Evolutionary conservation across 129 eudicot genomes (phyloP).

Genomic region (Ambrosia trifida): DNA sequence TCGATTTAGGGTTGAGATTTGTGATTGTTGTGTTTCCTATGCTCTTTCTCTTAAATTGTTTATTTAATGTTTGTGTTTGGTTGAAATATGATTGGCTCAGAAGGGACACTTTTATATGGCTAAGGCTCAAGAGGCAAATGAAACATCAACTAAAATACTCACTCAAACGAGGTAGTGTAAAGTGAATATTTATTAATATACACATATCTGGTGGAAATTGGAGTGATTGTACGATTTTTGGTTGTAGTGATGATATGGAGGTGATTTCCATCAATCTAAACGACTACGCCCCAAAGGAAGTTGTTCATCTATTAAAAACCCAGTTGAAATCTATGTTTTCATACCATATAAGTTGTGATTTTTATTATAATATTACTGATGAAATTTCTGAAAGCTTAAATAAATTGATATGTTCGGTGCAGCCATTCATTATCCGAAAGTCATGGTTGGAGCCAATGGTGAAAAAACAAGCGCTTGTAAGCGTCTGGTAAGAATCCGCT

Average conservation of each 20-base stretch:
- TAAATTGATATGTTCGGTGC: slow-evolving; percentile 20
- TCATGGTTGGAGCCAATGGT: slow-evolving; percentile 46
- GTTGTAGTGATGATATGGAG: slow-evolving; percentile 59
- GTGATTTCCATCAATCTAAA: slow-evolving; percentile 43
- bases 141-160: slow-evolving; percentile 54
- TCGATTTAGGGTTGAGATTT: too few species aligned
- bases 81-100: slow-evolving; percentile 16
- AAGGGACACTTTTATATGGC: slow-evolving; percentile 70
- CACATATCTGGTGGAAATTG: background rate
- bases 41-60: background rate
- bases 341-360: slow-evolving; percentile 46
- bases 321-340: slow-evolving; percentile 53
- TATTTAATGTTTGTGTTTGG: background rate
- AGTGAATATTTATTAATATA: background rate
- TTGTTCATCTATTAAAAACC: slow-evolving; percentile 48
- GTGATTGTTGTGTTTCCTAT: too few species aligned
- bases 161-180: slow-evolving; percentile 56
- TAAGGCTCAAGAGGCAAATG: slow-evolving; percentile 77
- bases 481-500: slow-evolving; percentile 45
- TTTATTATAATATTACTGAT: background rate
- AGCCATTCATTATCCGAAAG: slow-evolving; percentile 62
- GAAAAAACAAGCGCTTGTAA: slow-evolving; percentile 50
- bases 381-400: slow-evolving; percentile 15
- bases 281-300: slow-evolving; percentile 52
- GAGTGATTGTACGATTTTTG: background rate